These are phyloP conservation scores for Coemansia erecta DNA, from an alignment of 192 early-diverging fungal genomes.

Conservation along the genomic window DNA sequence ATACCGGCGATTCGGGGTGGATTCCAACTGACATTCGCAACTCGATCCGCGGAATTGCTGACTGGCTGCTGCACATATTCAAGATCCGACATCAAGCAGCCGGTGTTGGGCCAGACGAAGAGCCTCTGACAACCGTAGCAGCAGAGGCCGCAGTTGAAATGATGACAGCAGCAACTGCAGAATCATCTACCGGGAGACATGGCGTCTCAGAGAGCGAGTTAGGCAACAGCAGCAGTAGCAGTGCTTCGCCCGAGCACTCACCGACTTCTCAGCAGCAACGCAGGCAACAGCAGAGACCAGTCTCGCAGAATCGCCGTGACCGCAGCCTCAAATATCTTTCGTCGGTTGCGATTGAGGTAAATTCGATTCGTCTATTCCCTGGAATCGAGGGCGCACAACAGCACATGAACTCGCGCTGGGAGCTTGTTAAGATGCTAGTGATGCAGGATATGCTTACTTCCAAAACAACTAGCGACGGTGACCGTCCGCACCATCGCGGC, in stretches of 20 bases:
- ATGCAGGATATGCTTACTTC: conserved; percentile 50
- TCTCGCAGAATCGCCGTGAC: conserved; percentile 9
- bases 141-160: background rate
- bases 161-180: background rate
- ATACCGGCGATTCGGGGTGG: conserved; percentile 16
- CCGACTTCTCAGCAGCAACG: background rate
- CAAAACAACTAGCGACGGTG: conserved; percentile 21
- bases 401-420: conserved; percentile 53
- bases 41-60: conserved; percentile 25
- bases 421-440: conserved; percentile 51
- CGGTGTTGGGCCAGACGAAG: background rate
- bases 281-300: background rate
- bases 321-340: conserved; percentile 43
- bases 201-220: background rate
- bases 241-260: background rate
- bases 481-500: conserved; percentile 34
- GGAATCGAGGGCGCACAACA: conserved; percentile 40
- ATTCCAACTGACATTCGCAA: conserved; percentile 21
- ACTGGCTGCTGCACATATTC: conserved; percentile 28
- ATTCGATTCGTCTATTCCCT: conserved; percentile 31
- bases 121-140: background rate
- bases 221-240: background rate
- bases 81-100: conserved; percentile 7
- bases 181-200: background rate
- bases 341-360: conserved; percentile 38